Conservation (phyloP, 768 basidiomycete genomes). For the Serendipita indica region DNA sequence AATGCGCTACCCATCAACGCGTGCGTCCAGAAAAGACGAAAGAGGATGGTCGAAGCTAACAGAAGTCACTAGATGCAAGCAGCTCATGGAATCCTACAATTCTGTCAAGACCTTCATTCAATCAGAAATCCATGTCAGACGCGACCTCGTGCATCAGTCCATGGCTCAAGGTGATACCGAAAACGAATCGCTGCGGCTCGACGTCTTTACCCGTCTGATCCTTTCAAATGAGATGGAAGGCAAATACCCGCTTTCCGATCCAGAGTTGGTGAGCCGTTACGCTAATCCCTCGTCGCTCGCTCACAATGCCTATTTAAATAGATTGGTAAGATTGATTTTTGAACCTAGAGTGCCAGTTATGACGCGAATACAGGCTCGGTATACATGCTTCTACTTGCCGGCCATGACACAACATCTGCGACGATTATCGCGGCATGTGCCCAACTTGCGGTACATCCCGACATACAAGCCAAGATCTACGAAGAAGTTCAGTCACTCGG, state of each 20-base stretch:
- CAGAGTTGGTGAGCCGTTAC: conserved; percentile 11
- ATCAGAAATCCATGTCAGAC: not conserved
- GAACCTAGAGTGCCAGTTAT: no score
- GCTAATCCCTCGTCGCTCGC: not conserved
- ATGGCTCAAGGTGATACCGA: conserved; percentile 8
- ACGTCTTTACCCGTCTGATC: conserved; percentile 14
- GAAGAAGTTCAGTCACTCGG: conserved; percentile 21
- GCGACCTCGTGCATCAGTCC: not conserved
- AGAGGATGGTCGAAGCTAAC: not conserved
- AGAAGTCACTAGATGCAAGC: conserved; percentile 6
- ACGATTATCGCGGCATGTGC: conserved; percentile 24
- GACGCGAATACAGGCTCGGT: no score
- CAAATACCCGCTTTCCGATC: conserved; percentile 11
- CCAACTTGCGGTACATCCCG: conserved; percentile 20
- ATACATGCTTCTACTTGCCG: conserved; percentile 15
- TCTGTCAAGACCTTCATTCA: conserved; percentile 9
- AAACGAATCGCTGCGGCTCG: not conserved
- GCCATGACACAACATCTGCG: conserved; percentile 23
- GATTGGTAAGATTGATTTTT: conserved; percentile 16
- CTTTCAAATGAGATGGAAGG: conserved; percentile 9
- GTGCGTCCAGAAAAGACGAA: no score
- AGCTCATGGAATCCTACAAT: conserved; percentile 9
- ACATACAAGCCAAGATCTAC: conserved; percentile 23
- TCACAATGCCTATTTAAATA: not conserved
- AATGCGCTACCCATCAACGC: no score